Conservation (phyloP, 106 monocot species). For the Ottelia alismoides region DNA sequence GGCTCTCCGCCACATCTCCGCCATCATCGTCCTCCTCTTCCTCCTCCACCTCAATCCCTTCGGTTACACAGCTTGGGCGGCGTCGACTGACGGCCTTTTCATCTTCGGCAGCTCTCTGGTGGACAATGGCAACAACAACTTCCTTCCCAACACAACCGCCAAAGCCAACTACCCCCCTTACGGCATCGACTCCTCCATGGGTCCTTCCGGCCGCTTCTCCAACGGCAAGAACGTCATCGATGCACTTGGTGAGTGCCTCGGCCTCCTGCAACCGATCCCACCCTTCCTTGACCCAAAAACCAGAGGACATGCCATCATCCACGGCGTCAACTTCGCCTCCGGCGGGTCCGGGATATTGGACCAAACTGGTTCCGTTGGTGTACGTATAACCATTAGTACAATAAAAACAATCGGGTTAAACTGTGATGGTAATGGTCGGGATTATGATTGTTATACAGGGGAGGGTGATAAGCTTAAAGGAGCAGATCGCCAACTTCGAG, state of each 20-base stretch:
- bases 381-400: background rate
- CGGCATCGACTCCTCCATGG: slow-evolving; percentile 42
- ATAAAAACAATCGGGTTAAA: background rate
- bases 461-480: slow-evolving; percentile 34
- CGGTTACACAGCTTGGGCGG: no score
- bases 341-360: slow-evolving; percentile 58
- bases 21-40: no score
- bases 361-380: slow-evolving; percentile 22
- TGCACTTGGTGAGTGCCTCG: slow-evolving; percentile 41
- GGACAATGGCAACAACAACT: slow-evolving; percentile 72
- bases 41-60: no score
- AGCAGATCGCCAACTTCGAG: slow-evolving; percentile 46
- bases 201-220: slow-evolving; percentile 55
- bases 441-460: slow-evolving; percentile 17
- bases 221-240: slow-evolving; percentile 47
- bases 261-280: slow-evolving; percentile 25
- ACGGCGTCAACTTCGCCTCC: slow-evolving; percentile 60
- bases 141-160: slow-evolving; percentile 26
- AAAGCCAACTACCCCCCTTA: slow-evolving; percentile 45
- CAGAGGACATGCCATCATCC: slow-evolving; percentile 11
- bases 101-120: slow-evolving; percentile 65
- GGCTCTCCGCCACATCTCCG: no score
- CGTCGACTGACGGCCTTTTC: slow-evolving; percentile 47
- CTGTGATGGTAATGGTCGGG: background rate
- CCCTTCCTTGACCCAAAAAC: slow-evolving; percentile 41